Conservation (phyloP, 306 rosid species). For the Quercus glauca region DNA sequence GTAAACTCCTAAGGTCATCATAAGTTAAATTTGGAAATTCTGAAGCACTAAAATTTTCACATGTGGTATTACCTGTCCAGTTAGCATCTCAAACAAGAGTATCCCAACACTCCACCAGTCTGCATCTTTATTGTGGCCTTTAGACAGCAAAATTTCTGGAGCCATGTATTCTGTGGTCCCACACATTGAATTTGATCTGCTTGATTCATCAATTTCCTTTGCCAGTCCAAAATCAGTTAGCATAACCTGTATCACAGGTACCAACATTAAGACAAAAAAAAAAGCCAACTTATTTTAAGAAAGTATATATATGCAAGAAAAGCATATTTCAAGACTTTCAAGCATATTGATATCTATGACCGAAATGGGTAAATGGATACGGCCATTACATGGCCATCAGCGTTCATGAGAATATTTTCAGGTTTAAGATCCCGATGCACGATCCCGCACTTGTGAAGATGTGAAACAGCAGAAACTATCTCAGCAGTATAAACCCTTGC, state of each 20-base stretch:
- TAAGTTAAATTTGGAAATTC: background rate
- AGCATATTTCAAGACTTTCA: conserved; percentile 9
- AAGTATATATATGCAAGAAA: background rate
- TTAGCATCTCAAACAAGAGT: conserved; percentile 89
- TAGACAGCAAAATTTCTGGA: conserved; percentile 78
- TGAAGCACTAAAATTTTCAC: background rate
- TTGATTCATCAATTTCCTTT: conserved; percentile 78
- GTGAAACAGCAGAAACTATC: conserved; percentile 92
- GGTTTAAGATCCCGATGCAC: conserved; percentile 98
- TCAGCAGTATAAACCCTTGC: conserved; percentile 93
- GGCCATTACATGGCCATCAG: conserved; percentile 83
- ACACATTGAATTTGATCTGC: conserved; percentile 90
- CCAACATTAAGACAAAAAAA: conserved; percentile 3
- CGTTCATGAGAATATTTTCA: conserved; percentile 89
- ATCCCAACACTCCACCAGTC: conserved; percentile 99
- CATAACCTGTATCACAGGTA: conserved; percentile 59
- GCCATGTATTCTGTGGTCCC: conserved; percentile 98
- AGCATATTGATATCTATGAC: conserved; percentile 15
- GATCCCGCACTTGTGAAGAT: conserved; percentile 81
- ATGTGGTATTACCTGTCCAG: conserved; percentile 66
- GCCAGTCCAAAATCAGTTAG: conserved; percentile 96
- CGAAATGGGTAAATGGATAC: conserved; percentile 22
- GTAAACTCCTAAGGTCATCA: background rate
- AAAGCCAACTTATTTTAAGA: background rate
- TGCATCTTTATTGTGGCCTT: conserved; percentile 94